phyloP scores from a whole-genome alignment of 1,139 yeast genomes.

The Kluyveromyces sp. region DNA sequence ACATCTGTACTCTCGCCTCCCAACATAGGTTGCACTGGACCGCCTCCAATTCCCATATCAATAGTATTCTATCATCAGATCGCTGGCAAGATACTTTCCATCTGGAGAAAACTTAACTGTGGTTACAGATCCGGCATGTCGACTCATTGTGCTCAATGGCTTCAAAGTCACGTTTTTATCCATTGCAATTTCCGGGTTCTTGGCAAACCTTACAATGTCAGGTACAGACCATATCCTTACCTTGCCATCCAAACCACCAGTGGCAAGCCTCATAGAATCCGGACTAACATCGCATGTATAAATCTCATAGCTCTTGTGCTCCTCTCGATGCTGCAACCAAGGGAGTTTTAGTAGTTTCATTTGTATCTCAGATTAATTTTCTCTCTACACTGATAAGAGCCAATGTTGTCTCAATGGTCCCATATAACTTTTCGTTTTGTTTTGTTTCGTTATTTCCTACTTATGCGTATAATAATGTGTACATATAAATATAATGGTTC shows the following conservation, averaged over 20 bases:
- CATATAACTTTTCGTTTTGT: not conserved
- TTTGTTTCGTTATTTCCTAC: not conserved
- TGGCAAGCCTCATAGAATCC: conserved; percentile 78
- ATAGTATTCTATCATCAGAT: conserved; percentile 83
- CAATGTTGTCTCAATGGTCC: not conserved
- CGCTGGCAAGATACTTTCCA: conserved; percentile 84
- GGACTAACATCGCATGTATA: conserved; percentile 75
- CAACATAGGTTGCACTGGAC: conserved; percentile 46
- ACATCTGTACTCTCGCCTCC: conserved; percentile 53
- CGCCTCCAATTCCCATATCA: conserved; percentile 93
- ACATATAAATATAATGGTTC: too few species aligned
- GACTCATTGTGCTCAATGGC: conserved; percentile 74
- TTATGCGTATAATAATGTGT: too few species aligned
- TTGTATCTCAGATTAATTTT: not conserved
- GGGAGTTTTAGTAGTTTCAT: conserved; percentile 80
- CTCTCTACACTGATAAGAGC: not conserved
- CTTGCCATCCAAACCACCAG: conserved; percentile 94
- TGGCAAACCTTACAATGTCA: conserved; percentile 39
- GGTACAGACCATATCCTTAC: conserved; percentile 83
- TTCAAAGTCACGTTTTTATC: conserved; percentile 34
- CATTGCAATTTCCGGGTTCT: conserved; percentile 14
- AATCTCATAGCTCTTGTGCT: conserved; percentile 71
- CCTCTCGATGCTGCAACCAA: conserved; percentile 78
- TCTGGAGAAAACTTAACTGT: conserved; percentile 87
- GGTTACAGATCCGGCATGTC: conserved; percentile 92